phyloP scores from a whole-genome alignment of 257 asterid species.

The Jacaranda copaia region DNA sequence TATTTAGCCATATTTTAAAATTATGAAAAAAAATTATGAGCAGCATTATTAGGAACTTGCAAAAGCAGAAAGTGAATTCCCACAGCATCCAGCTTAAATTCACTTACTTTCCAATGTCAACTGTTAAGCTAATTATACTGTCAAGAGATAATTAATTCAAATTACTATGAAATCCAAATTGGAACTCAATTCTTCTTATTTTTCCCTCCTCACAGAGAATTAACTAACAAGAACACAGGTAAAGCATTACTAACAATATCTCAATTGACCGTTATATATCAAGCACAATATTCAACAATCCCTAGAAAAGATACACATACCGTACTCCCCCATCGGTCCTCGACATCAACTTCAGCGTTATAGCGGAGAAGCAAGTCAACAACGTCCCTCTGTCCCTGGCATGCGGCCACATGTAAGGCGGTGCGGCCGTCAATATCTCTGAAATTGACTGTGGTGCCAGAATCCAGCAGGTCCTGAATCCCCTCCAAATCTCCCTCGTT shows the following conservation, averaged over 20 bases:
- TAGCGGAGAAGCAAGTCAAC: constrained; percentile 61
- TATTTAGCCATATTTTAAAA: not conserved
- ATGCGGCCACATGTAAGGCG: constrained; percentile 85
- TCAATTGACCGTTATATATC: not conserved
- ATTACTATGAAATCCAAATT: constrained; percentile 9
- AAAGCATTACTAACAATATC: constrained; percentile 1
- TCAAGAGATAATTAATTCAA: too few species aligned
- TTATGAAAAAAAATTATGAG: not conserved
- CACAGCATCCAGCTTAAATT: constrained; percentile 20
- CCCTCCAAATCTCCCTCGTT: constrained; percentile 87
- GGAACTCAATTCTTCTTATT: constrained; percentile 11
- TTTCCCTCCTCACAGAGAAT: not conserved
- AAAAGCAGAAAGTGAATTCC: not conserved
- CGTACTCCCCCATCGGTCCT: constrained; percentile 97
- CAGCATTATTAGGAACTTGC: not conserved
- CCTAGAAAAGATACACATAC: constrained; percentile 40
- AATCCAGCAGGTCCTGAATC: constrained; percentile 68
- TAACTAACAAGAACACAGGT: constrained; percentile 6
- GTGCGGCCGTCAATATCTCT: constrained; percentile 78
- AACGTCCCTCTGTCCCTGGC: constrained; percentile 73
- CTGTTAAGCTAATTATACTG: not conserved
- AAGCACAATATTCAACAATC: constrained; percentile 7
- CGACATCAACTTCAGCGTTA: constrained; percentile 64
- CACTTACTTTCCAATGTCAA: constrained; percentile 8
- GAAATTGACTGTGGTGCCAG: constrained; percentile 67